phyloP scores from a whole-genome alignment of 345 rosid genomes.

The Cardamine resedifolia region DNA sequence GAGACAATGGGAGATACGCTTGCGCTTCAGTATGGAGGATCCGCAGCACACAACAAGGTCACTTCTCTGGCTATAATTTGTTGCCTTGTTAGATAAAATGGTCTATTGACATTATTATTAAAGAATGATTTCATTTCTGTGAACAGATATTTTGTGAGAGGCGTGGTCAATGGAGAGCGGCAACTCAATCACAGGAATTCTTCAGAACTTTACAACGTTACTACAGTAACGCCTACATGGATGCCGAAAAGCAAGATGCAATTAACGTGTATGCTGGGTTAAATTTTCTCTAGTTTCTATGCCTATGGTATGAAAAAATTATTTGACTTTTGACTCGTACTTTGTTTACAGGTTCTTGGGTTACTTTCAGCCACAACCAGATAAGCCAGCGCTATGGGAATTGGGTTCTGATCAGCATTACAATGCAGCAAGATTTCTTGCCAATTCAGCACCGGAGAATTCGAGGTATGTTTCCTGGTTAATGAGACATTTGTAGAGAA shows the following conservation, averaged over 20 bases:
- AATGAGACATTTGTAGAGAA: not conserved
- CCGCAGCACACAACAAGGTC: conserved; percentile 98
- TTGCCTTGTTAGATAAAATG: conserved; percentile 13
- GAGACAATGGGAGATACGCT: conserved; percentile 98
- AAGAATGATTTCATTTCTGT: conserved; percentile 19
- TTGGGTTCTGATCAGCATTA: conserved; percentile 74
- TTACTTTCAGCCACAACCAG: conserved; percentile 87
- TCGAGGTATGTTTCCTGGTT: conserved; percentile 42
- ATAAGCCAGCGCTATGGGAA: conserved; percentile 92
- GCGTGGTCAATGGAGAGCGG: conserved; percentile 99
- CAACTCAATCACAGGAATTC: conserved; percentile 93
- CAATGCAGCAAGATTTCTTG: conserved; percentile 49
- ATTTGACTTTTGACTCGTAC: conserved; percentile 20
- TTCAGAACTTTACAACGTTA: conserved; percentile 86
- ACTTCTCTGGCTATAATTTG: not conserved
- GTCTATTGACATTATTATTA: not conserved
- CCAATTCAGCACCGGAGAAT: conserved; percentile 43
- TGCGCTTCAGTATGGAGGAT: conserved; percentile 96
- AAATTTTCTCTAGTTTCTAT: not conserved
- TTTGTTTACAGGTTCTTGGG: conserved; percentile 74
- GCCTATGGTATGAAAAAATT: conserved; percentile 12
- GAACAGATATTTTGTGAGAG: conserved; percentile 86
- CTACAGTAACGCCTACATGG: conserved; percentile 89
- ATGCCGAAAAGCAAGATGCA: conserved; percentile 91
- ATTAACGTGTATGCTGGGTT: conserved; percentile 75